Conservation (phyloP, 208 protist genomes). For the Sergeia podlipaevii region DNA sequence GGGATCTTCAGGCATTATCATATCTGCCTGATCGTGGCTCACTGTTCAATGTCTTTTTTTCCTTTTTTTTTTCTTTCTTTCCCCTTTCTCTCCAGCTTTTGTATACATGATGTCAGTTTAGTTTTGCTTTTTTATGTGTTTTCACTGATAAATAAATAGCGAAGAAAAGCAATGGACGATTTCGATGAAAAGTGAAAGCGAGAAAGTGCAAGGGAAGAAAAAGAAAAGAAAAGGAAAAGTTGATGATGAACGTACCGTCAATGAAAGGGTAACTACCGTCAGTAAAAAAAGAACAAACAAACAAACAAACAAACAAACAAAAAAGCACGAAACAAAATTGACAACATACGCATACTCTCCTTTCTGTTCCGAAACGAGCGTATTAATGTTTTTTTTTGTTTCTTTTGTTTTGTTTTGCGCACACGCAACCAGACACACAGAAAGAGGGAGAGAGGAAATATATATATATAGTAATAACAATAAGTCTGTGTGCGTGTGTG, state of each 20-base stretch:
- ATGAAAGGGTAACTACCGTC: not conserved
- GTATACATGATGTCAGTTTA: not conserved
- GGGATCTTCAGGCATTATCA: no score
- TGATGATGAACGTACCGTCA: not conserved
- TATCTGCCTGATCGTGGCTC: no score
- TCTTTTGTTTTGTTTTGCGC: no score
- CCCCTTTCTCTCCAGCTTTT: not conserved
- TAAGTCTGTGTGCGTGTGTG: no score
- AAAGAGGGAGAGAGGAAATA: no score
- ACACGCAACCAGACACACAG: no score
- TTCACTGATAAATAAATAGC: not conserved
- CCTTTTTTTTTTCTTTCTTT: conserved; percentile 4
- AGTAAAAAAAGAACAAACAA: conserved; percentile 13
- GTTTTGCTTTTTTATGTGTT: not conserved
- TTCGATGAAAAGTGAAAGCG: no score
- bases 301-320: conserved; percentile 2
- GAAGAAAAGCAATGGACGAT: no score
- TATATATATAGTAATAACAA: no score
- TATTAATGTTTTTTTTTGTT: not conserved
- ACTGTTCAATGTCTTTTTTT: no score
- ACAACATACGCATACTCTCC: not conserved
- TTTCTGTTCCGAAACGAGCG: not conserved
- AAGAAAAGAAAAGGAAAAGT: no score
- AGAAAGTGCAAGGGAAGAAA: no score
- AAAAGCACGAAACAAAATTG: not conserved